Base-by-base conservation (phyloP, 2,329 filamentous ascomycete genomes). In the Xylariaceae sp. region DNA sequence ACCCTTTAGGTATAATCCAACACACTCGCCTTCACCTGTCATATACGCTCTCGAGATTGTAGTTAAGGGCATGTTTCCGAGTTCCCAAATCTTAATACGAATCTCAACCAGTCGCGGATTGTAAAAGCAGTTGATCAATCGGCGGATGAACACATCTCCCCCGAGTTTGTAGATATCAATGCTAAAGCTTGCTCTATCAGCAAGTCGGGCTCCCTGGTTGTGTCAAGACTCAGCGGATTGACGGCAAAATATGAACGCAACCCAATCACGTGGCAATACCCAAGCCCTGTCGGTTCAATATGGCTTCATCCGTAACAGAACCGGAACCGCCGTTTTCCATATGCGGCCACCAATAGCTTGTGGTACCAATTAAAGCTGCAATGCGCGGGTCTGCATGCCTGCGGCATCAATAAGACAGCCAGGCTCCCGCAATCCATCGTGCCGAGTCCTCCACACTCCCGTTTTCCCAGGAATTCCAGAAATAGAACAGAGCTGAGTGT, bases 11-110 rank as follows among this genome's bases (percentile, higher is more conserved):
- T 37, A 34, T 74, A 73, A 66, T 67, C 68, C 62, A 68, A 69
- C 67, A 65, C 66, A 64, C 53, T 57, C 60, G 56, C 67, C 62
- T 70, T 71, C 69, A 62, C 65, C 69, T 66, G 66, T 60, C 5
- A 8, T 34, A 34, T 6, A 6, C 5, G 8, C 32, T 5, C 32
- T 34, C 32, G 5, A 34, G 32, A 34, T 34, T 19, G 19, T 19
- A 19, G 19, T 19, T 19, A 19, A 19, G 19, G 19, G 19, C 19
- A 19, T 19, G 19, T 19, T 19, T 19, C 19, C 19, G 19, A 19
- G 19, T 19, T 19, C 19, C 19, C 19, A 19, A 19, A 19, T 19
- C 19, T 19, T 19, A 19, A 19, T 19, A 19, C 19, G 19, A 19
- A 19, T 19, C 19, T 19, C 19, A 19, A 19, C 19, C 19, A 19